Evolutionary conservation across 257 asterid species (phyloP).

Genomic region (Misopates orontium): DNA sequence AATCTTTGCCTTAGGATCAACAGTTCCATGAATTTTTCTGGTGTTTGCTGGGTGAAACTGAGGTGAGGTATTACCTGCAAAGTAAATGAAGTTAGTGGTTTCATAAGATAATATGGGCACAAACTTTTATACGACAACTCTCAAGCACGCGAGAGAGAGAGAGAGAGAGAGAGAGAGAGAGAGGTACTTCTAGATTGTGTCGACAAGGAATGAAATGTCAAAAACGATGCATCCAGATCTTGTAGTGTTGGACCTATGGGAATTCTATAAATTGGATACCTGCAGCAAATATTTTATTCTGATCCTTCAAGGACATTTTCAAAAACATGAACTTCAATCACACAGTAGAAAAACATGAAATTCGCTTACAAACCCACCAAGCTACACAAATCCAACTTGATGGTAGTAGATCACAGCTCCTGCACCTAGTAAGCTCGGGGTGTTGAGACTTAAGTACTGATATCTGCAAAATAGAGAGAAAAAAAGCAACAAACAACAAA

Average conservation of each 20-base stretch:
- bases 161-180: too few species aligned
- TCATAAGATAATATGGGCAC: too few species aligned
- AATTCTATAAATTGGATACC: constrained; percentile 75
- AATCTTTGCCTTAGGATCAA: constrained; percentile 46
- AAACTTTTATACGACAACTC: too few species aligned
- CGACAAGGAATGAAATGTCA: constrained; percentile 58
- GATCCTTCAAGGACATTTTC: constrained; percentile 21
- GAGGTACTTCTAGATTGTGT: constrained; percentile 55
- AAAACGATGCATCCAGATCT: constrained; percentile 55
- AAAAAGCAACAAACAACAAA: constrained; percentile 27
- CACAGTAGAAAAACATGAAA: constrained; percentile 3
- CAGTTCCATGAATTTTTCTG: constrained; percentile 30
- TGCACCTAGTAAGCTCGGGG: constrained; percentile 61
- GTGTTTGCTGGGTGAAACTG: constrained; percentile 43
- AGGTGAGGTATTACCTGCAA: constrained; percentile 42
- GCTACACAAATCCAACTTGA: constrained; percentile 90
- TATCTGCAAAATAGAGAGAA: constrained; percentile 44
- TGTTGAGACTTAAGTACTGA: constrained; percentile 50
- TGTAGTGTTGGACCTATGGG: constrained; percentile 50
- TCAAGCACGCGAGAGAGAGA: too few species aligned
- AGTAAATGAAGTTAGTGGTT: not conserved
- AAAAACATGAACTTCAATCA: constrained; percentile 14
- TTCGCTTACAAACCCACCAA: constrained; percentile 50
- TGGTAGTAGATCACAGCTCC: constrained; percentile 83
- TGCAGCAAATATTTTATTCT: constrained; percentile 35